Percentiles rank a stretch among this genome's conserved stretches.
These are phyloP conservation scores for Gnomoniopsis sp. DNA, from an alignment of 2,329 filamentous ascomycete genomes.

Conservation along the genomic window DNA sequence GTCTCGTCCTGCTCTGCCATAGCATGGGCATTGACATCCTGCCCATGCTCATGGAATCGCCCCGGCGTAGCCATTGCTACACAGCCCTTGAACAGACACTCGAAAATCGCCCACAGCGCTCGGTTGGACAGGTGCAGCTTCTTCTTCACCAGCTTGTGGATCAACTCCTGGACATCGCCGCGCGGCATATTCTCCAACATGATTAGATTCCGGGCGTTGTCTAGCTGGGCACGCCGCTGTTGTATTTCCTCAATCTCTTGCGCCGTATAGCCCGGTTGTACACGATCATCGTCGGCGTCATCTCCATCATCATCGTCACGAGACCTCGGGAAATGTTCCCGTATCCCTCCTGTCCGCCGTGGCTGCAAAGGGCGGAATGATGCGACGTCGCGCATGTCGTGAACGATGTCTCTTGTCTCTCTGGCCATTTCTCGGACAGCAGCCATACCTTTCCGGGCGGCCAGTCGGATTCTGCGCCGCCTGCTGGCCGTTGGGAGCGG, in stretches of 20 bases:
- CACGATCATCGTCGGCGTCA: background rate
- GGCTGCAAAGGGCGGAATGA: too few relatives aligned
- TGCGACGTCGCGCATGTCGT: too few relatives aligned
- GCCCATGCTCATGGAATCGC: background rate
- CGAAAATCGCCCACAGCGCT: slow-evolving; percentile 1
- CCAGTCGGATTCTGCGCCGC: background rate
- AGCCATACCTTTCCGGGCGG: too few relatives aligned
- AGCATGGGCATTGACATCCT: background rate
- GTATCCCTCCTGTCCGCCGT: too few relatives aligned
- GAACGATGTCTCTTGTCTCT: too few relatives aligned
- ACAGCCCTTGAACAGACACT: slow-evolving; percentile 1
- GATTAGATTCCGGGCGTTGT: background rate
- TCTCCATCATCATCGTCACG: too few relatives aligned
- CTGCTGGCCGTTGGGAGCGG: background rate
- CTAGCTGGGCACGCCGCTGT: background rate
- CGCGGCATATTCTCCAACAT: slow-evolving; percentile 2
- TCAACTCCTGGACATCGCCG: background rate
- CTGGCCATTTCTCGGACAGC: too few relatives aligned
- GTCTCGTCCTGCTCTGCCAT: background rate
- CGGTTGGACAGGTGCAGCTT: background rate
- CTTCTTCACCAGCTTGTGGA: background rate
- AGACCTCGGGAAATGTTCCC: too few relatives aligned
- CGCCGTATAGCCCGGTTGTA: background rate
- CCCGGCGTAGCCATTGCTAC: background rate
- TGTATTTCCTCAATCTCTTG: background rate